Base-by-base conservation (phyloP, 176 grass and related monocot species). In the Raddia distichophylla region DNA sequence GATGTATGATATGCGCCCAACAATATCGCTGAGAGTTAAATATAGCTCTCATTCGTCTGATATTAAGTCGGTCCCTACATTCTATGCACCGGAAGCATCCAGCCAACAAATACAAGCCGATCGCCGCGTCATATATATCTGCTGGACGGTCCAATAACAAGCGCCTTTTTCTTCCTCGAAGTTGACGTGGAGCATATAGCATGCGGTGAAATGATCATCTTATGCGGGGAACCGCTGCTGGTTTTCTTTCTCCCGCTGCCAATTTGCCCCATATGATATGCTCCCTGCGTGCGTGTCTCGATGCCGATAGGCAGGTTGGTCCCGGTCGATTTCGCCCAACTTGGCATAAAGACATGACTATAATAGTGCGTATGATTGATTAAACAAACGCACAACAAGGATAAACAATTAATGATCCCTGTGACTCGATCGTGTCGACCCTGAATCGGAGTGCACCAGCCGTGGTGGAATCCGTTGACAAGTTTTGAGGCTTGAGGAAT, bases 361-460 rank as follows among this genome's bases (percentile, higher is more conserved):
- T 54, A 54, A 5, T 1, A n/a, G 17, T 3, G 3, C 3, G 11
- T 0, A 40, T 40, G 37, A 40, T 40, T 5, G n/a, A 40, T 46
- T 3, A 19, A 16, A 3, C 40, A 44, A 10, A 20, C 72, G 12
- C 56, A 47, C n/a, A n/a, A n/a, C 12, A 5, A 10, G 7, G 0
- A 40, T 15, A 22, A 82, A 33, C 48, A 64, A n/a, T n/a, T n/a
- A n/a, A 52, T 27, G 43, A 40, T 40, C 0, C 49, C 6, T 53
- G 76, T 67, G 49, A 68, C 77, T 57, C 18, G 64, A 80, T 27
- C 27, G 77, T 10, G 18, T 43, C 77, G 66, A 13, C 20, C 40
- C 52, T 81, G 66, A 81, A 71, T 60, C 66, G 11, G 37, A 19
- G 67, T 62, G 55, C 79, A 71, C 56, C 51, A 34, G 9, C 27